Base-by-base conservation (phyloP, 805 yeast genomes). In the Nakazawaea anatomiae region DNA sequence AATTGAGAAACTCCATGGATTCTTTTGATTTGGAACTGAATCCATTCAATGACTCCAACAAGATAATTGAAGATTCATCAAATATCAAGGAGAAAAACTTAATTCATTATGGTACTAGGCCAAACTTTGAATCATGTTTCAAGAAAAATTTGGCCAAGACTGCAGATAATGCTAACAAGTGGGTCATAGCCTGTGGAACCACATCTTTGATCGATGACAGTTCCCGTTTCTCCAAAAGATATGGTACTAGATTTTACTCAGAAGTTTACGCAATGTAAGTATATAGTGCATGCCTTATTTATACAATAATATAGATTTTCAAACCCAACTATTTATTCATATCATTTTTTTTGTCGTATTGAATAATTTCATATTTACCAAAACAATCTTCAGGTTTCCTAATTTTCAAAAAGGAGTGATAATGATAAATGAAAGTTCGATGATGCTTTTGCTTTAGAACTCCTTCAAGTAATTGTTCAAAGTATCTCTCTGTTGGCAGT, bases 121-220 rank as follows among this genome's bases (percentile, higher is more conserved):
- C 87, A 7, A 58, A 67, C 41, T 62, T 77, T n/a, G 57, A 62
- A 3, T 50, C 52, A 4, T 49, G 69, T 1, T 59, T 80, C 29
- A 58, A 63, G 6, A 56, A 56, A 6, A 56, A 63, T 10, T 52
- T 69, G 2, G 47, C 56, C n/a, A 57, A 58, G 6, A 64, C 69
- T 0, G 61, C 60, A 2, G 71, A 71, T 39, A 53, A 58, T 27
- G 70, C 67, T 18, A 68, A 74, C 50, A 73, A 70, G 49, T 82
- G 84, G 81, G 60, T 81, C 0, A 63, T 82, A 14, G 74, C 82
- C 1, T 82, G 88, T 65, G 89, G 89, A 1, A 85, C 85, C 1
- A 58, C 60, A 1, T 54, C 71, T 0, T 61, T 83, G 54, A 71
- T 77, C 40, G 45, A 50, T 1, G 76, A 74, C 10, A 74, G 76